Evolutionary conservation across 345 rosid genomes (phyloP), one percentile per base, ranked within the genome.

Genomic region (Hirschfeldia incana): DNA sequence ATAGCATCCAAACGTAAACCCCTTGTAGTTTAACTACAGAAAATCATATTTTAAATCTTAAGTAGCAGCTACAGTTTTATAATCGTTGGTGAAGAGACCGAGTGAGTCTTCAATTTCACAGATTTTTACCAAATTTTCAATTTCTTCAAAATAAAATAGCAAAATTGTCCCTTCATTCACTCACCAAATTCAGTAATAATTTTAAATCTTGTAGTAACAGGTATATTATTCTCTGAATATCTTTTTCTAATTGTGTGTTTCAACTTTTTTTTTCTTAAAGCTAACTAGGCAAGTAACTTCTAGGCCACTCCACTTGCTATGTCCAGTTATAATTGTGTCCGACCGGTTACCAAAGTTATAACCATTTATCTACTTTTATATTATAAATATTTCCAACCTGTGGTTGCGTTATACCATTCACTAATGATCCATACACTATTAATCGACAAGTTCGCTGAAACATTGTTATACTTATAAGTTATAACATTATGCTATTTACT

Each of bases 321-420:
- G 76, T 65, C 76, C 12, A 78, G 72, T 12, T 65, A 71, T 78
- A 78, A 70, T 70, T 77, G 67, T 57, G 76, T 65, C 72, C 66
- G 37, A 71, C 81, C 58, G 46, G 42, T 71, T 36, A 53, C 65
- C 76, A 71, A 64, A 37, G 49, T 37, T 57, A 16, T 28, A 15
- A 55, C 44, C 8, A 70, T 64, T n/a, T 16, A 55, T 68, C 36
- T 65, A 65, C 37, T 5, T 6, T 12, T 64, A 17, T 60, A 30
- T 9, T 34, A 51, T 13, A 49, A 49, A 49, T 49, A 49, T 49
- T 26, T 46, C 62, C 69, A 63, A 51, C 42, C 21, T 49, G 62
- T 44, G 70, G 76, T 55, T 64, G 72, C 36, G 33, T 36, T 28
- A 53, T 28, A 65, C 36, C 71, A 55, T 64, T 37, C 76, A 70